Base-by-base conservation (phyloP, 1,284 basidiomycete genomes). In the Pseudozyma pruni region DNA sequence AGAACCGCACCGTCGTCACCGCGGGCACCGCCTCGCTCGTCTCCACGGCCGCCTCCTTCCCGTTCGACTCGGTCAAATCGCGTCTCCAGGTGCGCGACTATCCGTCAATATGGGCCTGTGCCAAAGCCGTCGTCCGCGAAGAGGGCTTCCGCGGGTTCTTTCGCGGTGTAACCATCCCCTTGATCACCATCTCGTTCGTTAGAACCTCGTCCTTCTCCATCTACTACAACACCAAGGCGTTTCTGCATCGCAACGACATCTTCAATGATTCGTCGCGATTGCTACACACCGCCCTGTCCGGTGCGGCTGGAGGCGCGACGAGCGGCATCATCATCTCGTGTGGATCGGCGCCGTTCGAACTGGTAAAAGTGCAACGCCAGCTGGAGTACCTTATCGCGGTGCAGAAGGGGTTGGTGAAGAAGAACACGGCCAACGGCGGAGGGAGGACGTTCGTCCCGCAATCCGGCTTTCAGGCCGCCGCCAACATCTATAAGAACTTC, bases 131-230 rank as follows among this genome's bases (percentile, higher is more conserved):
- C 29, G 91, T 94, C 80, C 87, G 87, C 23, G 93, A 97, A 82
- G 95, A 98, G 85, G 95, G 95, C 8, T 81, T 98, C 32, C 87
- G 87, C 64, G 95, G 94, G 53, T 96, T 95, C 83, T 95, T 93
- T 83, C 87, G 93, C 55, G 69, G 76, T 45, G 81, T 84, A 52
- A 91, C 92, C 87, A 93, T 98, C 75, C 95, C 95, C 29, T 87
- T 98, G 52, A 88, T 95, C 83, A 97, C 95, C 8, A 98, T 98
- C 76, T 94, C 93, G 7, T 94, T 95, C 80, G 94, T 98, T 79
- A 91, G 94, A n/a, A 84, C 84, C 87, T 89, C 90, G 33, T 94
- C 92, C 44, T 96, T 97, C 84, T 94, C 92, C 14, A 95, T 97
- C 75, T 97, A 96, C 83, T 92, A 89, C 49, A 87, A 89, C 43